These are phyloP conservation scores for Xerocomus spinulosus DNA, from an alignment of 768 basidiomycete genomes.

Conservation along the genomic window DNA sequence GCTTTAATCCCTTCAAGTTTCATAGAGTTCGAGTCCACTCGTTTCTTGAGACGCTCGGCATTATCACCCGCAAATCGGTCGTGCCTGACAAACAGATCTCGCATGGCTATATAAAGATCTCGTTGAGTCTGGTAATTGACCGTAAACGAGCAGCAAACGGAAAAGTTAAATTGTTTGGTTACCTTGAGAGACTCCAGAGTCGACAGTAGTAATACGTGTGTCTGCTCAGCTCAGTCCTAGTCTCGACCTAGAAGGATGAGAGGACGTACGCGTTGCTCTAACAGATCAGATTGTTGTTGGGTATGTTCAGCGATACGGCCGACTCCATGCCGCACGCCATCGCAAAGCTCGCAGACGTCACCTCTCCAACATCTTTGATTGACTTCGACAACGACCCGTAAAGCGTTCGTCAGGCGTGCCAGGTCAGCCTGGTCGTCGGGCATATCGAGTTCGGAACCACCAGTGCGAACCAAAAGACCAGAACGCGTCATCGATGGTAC, in stretches of 20 bases:
- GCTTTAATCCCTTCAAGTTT: conserved; percentile 74
- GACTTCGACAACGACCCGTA: conserved; percentile 73
- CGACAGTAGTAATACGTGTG: conserved; percentile 55
- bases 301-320: conserved; percentile 61
- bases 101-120: conserved; percentile 81
- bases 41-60: conserved; percentile 83
- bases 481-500: conserved; percentile 12
- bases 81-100: conserved; percentile 82
- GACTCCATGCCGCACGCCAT: conserved; percentile 72
- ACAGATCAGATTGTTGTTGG: conserved; percentile 65
- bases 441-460: conserved; percentile 20
- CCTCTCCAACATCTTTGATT: conserved; percentile 82
- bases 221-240: conserved; percentile 37
- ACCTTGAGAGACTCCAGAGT: conserved; percentile 80
- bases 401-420: conserved; percentile 75
- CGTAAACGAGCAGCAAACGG: conserved; percentile 9
- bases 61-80: conserved; percentile 87
- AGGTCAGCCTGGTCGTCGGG: conserved; percentile 68
- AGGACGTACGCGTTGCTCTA: conserved; percentile 63
- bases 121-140: conserved; percentile 54
- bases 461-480: conserved; percentile 8
- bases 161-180: conserved; percentile 1
- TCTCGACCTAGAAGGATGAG: neutral
- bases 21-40: conserved; percentile 68
- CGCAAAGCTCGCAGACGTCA: conserved; percentile 74